A percentile compares a stretch with the other conserved stretches of the same genome.
These are phyloP conservation scores for Leptomonas pyrrhocoris DNA, from an alignment of 208 protist species.

Conservation along the genomic window DNA sequence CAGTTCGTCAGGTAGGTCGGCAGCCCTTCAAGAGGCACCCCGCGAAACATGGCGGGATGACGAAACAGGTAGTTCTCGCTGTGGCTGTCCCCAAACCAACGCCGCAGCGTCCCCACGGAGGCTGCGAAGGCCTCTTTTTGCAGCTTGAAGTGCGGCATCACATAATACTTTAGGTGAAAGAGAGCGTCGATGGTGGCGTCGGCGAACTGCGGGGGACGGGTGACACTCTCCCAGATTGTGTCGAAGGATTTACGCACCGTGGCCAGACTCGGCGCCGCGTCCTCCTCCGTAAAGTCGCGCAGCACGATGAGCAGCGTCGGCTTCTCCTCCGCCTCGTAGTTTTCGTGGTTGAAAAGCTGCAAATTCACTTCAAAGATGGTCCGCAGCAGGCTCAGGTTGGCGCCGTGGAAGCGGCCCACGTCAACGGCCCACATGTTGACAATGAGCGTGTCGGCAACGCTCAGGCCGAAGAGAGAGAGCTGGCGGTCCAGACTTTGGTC, in stretches of 20 bases:
- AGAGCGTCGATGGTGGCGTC: slow-evolving; percentile 64
- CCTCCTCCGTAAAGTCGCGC: slow-evolving; percentile 93
- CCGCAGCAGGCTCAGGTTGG: slow-evolving; percentile 95
- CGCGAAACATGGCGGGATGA: slow-evolving; percentile 75
- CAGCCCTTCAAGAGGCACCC: slow-evolving; percentile 86
- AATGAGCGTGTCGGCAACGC: slow-evolving; percentile 95
- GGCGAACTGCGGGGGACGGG: slow-evolving; percentile 62
- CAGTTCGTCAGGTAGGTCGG: slow-evolving; percentile 84
- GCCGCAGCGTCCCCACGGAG: slow-evolving; percentile 47
- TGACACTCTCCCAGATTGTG: slow-evolving; percentile 93
- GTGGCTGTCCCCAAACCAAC: slow-evolving; percentile 59
- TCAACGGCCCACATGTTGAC: slow-evolving; percentile 98
- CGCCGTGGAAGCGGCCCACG: slow-evolving; percentile 95
- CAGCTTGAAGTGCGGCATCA: slow-evolving; percentile 88
- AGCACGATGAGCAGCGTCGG: slow-evolving; percentile 96
- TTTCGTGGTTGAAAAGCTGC: slow-evolving; percentile 92
- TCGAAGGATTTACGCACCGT: slow-evolving; percentile 92
- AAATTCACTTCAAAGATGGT: slow-evolving; percentile 97
- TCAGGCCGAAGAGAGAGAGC: slow-evolving; percentile 96
- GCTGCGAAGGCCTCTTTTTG: slow-evolving; percentile 68
- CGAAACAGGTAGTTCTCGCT: slow-evolving; percentile 72
- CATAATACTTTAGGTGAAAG: slow-evolving; percentile 73
- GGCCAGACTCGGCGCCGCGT: slow-evolving; percentile 69
- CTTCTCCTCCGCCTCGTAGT: slow-evolving; percentile 84
- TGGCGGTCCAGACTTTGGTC: slow-evolving; percentile 97